phyloP scores from a whole-genome alignment of 2,329 filamentous ascomycete genomes.

The Aureobasidium pullulans region DNA sequence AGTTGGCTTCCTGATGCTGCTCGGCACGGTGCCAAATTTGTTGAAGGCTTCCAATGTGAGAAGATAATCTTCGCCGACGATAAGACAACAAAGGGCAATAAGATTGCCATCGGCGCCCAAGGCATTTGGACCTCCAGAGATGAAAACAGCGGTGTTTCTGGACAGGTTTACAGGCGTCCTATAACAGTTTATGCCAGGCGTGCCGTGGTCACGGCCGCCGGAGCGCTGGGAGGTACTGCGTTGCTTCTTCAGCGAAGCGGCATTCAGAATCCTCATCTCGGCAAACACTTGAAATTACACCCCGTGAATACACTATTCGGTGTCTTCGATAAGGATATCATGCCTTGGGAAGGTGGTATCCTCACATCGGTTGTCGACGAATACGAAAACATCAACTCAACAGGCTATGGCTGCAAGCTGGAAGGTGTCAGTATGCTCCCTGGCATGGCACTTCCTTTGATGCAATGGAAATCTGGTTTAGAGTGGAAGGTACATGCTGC shows the following conservation, averaged over 20 bases:
- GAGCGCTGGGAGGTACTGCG: constrained; percentile 64
- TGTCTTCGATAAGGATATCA: constrained; percentile 61
- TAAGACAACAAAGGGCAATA: constrained; percentile 33
- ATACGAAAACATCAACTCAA: constrained; percentile 65
- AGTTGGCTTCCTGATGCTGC: constrained; percentile 75
- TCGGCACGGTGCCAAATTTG: constrained; percentile 67
- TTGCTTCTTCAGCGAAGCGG: constrained; percentile 71
- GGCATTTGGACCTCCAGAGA: constrained; percentile 72
- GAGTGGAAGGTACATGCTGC: constrained; percentile 66
- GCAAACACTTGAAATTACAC: constrained; percentile 74
- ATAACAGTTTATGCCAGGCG: constrained; percentile 71
- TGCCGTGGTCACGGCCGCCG: constrained; percentile 65
- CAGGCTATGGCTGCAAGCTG: constrained; percentile 75
- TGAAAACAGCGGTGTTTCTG: constrained; percentile 50
- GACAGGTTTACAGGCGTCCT: constrained; percentile 44
- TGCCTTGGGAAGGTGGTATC: constrained; percentile 61
- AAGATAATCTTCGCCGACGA: constrained; percentile 60
- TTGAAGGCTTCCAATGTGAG: constrained; percentile 72
- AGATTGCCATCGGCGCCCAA: constrained; percentile 60
- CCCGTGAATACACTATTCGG: constrained; percentile 54
- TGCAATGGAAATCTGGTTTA: constrained; percentile 61
- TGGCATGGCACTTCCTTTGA: constrained; percentile 49
- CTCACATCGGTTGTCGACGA: constrained; percentile 70
- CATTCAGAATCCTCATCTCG: constrained; percentile 73
- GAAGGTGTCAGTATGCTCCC: constrained; percentile 73